Base-by-base conservation (phyloP, 129 eudicot species). In the Tagetes erecta region DNA sequence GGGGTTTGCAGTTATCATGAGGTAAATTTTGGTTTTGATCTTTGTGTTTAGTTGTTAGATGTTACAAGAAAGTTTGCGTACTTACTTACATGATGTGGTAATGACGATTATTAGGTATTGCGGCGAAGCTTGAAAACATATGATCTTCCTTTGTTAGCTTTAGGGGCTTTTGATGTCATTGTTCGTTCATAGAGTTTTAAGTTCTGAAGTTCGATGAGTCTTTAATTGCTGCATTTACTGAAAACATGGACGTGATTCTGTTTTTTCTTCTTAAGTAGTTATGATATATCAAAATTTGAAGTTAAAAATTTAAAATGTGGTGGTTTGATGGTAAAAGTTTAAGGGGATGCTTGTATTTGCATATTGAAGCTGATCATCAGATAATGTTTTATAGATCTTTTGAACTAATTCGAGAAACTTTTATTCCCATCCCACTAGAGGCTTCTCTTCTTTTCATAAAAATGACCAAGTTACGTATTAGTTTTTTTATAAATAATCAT, bases 1-100 rank as follows among this genome's bases (percentile, higher is more conserved):
- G 95, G 95, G 2, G 94, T 90, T 76, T 90, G 96, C 83, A 73
- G 40, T 81, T 93, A 81, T 83, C 65, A 78, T 50, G 98, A 93
- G 98, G 98, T 93, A 79, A 31, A 40, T 56, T 58, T 52, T 35
- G 8, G 8, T 47, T 39, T 20, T 77, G 0, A 8, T 3, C 4
- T 49, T 50, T 64, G 39, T 20, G 14, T 8, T 14, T 62, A 2
- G n/a, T 5, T 77, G 31, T 46, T 49, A 20, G 53, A 49, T 62
- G 11, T 78, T 59, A 60, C 8, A 62, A 20, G 68, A 12, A 59
- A 59, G 35, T 11, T 51, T 13, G 44, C 44, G 37, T 34, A 51
- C 62, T n/a, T 73, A 44, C 58, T 31, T 73, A 31, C 11, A 6
- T 1, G 5, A 44, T 44, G 49, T 10, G 49, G 5, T 44, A 2